Conservation (phyloP, 495 filamentous ascomycete genomes). For the Aspergillus ellipticus region DNA sequence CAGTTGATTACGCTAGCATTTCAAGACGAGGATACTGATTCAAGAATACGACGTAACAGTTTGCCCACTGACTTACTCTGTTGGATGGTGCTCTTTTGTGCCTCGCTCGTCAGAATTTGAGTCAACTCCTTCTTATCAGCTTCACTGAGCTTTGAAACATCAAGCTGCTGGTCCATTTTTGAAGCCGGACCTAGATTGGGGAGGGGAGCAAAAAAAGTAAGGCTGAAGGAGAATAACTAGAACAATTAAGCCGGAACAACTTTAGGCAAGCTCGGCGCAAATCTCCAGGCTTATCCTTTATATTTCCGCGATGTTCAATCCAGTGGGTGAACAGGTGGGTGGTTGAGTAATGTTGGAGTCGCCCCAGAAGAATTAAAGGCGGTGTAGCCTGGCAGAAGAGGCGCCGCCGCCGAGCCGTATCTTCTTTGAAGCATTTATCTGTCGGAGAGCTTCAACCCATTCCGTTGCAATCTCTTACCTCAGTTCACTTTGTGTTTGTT, state of each 20-base stretch:
- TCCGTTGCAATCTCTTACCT: not conserved
- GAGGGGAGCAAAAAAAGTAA: not conserved
- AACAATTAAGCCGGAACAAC: not conserved
- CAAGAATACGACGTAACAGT: not conserved
- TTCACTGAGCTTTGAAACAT: slow-evolving; percentile 71
- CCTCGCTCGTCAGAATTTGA: slow-evolving; percentile 73
- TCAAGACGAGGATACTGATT: not conserved
- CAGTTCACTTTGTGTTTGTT: slow-evolving; percentile 4
- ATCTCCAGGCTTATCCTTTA: not conserved
- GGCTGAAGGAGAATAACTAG: not conserved
- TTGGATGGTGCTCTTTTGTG: slow-evolving; percentile 77
- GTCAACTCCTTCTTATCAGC: slow-evolving; percentile 84
- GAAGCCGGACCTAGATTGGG: not conserved
- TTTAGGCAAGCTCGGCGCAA: not conserved
- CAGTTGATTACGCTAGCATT: not conserved
- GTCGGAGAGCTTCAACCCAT: not conserved
- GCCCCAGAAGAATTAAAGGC: slow-evolving; percentile 6
- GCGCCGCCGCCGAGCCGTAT: not conserved
- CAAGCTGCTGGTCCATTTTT: slow-evolving; percentile 43
- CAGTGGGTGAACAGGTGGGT: too few species aligned
- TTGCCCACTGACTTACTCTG: slow-evolving; percentile 56
- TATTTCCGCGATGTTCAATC: not conserved
- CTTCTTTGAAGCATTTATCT: not conserved
- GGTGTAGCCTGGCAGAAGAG: slow-evolving; percentile 8
- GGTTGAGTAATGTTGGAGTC: too few species aligned